phyloP scores from a whole-genome alignment of 2,329 filamentous ascomycete species.

The Ceratocystis variospora region DNA sequence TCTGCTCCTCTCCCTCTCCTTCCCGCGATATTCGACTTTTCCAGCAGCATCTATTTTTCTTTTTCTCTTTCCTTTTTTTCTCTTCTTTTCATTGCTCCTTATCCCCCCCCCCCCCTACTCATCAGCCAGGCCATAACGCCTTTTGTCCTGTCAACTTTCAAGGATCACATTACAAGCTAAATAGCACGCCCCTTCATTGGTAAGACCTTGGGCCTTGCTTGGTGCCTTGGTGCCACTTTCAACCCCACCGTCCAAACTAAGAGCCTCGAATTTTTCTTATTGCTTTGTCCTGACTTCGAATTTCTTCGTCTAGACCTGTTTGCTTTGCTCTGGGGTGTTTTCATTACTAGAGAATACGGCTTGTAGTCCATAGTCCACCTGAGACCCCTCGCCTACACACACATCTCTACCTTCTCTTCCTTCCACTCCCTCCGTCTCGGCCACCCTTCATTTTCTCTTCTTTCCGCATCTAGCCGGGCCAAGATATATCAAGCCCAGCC shows the following conservation, averaged over 20 bases:
- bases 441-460: background rate
- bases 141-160: background rate
- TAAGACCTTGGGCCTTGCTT: background rate
- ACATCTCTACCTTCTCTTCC: background rate
- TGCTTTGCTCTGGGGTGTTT: background rate
- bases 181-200: background rate
- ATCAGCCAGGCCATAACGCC: background rate
- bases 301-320: background rate
- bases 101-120: background rate
- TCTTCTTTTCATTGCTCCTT: background rate
- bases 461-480: background rate
- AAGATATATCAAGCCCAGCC: background rate
- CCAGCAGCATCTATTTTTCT: background rate
- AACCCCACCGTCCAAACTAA: slow-evolving; percentile 10
- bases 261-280: slow-evolving; percentile 5
- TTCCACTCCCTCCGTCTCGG: background rate
- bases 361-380: background rate
- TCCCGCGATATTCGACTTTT: background rate
- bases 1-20: no score
- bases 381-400: background rate
- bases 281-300: background rate
- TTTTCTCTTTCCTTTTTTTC: background rate
- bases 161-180: background rate
- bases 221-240: slow-evolving; percentile 8
- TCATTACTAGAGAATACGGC: background rate